Base-by-base conservation (phyloP, 768 basidiomycete species). In the Tricholoma terreum region DNA sequence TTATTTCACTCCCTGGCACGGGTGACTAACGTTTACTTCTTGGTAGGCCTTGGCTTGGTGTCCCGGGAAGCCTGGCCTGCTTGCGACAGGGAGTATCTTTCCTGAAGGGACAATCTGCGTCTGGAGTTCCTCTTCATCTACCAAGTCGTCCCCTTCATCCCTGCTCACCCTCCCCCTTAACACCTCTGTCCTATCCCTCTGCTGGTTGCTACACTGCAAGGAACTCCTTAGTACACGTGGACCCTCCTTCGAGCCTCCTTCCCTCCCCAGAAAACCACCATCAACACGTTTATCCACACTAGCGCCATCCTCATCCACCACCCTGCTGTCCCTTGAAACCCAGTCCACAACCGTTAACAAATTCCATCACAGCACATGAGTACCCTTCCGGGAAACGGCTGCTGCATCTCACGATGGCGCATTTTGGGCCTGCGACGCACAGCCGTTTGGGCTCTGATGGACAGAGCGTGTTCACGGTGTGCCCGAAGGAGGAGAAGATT, bases 161-260 rank as follows among this genome's bases (percentile, higher is more conserved):
- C 55, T 90, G 40, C 77, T 83, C 33, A 90, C 88, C 0, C 79
- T n/a, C n/a, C n/a, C n/a, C n/a, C n/a, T n/a, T n/a, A n/a, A n/a
- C n/a, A n/a, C n/a, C n/a, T n/a, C n/a, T 90, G 70, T 80, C 1
- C 63, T 73, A n/a, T 77, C 77, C 11, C 75, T 96, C 6, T 84
- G 89, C 54, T 97, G 89, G 83, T 89, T 90, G 6, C 84, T 89
- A 12, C 90, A 94, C 70, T 81, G 84, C 59, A 93, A n/a, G n/a
- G n/a, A n/a, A n/a, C n/a, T n/a, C n/a, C n/a, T n/a, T n/a, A n/a
- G n/a, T n/a, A n/a, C n/a, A n/a, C n/a, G n/a, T n/a, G n/a, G n/a
- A n/a, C n/a, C n/a, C n/a, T n/a, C n/a, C n/a, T n/a, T n/a, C n/a
- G n/a, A n/a, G n/a, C n/a, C n/a, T n/a, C n/a, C n/a, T n/a, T n/a